Evolutionary conservation across 2,329 filamentous ascomycete genomes (phyloP).

Genomic region (Apiospora sp.): DNA sequence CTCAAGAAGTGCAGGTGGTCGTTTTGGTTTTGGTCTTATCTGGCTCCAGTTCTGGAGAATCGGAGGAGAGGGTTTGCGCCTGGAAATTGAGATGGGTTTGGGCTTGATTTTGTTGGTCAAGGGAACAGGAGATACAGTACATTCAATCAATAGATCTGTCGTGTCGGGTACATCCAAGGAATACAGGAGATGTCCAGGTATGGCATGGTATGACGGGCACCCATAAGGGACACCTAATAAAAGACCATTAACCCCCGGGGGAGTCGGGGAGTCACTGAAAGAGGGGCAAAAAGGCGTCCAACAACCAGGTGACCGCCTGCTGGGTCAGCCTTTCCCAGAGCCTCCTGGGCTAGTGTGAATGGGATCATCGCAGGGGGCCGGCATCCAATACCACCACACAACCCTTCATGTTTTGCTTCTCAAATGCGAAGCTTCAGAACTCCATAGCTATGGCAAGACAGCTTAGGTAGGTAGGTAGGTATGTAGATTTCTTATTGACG

Average conservation of each 20-base stretch:
- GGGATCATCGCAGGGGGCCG: constrained; percentile 19
- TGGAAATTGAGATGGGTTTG: constrained; percentile 21
- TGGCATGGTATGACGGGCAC: constrained; percentile 10
- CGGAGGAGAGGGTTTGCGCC: constrained; percentile 22
- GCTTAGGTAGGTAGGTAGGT: too few relatives aligned
- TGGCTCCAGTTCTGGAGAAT: constrained; percentile 18
- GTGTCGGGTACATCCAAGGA: constrained; percentile 12
- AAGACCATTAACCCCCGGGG: constrained; percentile 5
- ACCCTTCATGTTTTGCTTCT: not conserved
- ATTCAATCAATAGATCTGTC: not conserved
- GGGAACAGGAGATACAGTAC: constrained; percentile 1
- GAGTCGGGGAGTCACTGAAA: not conserved
- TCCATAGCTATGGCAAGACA: not conserved
- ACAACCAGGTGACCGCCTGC: constrained; percentile 14
- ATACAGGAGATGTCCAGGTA: not conserved
- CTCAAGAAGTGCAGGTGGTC: not conserved
- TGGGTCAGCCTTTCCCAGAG: constrained; percentile 19
- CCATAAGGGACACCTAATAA: constrained; percentile 13
- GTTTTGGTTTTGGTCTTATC: constrained; percentile 18
- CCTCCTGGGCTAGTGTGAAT: constrained; percentile 6
- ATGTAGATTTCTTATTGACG: not conserved
- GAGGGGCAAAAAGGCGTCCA: constrained; percentile 14
- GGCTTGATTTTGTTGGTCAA: constrained; percentile 23
- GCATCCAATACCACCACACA: constrained; percentile 2
- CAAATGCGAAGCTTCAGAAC: not conserved